A percentile compares a stretch with the other conserved stretches of the same genome.
These are phyloP conservation scores for Phytophthora brassicae DNA, from an alignment of 352 stramenopile species.

Conservation along the genomic window DNA sequence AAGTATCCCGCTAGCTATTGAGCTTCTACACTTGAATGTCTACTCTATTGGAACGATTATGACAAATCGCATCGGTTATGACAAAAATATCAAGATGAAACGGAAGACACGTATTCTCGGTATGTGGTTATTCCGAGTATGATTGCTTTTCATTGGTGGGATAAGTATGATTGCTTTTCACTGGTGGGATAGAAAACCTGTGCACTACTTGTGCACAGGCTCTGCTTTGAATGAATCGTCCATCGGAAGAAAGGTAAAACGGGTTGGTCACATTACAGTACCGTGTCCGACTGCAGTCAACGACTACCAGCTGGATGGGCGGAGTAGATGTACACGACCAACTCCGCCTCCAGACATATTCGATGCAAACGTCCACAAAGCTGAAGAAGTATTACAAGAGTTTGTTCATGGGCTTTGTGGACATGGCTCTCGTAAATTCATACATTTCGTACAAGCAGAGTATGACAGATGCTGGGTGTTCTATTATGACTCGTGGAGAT, in stretches of 20 bases:
- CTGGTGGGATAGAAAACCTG: background rate
- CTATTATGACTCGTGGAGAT: background rate
- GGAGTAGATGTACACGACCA: background rate
- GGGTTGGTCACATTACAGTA: background rate
- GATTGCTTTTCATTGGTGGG: no score
- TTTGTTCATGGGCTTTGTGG: background rate
- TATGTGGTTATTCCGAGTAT: background rate
- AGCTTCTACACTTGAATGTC: conserved; percentile 31
- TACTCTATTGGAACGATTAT: conserved; percentile 33
- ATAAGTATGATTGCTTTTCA: no score
- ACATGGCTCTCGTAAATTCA: background rate
- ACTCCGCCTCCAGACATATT: background rate
- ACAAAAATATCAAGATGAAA: conserved; percentile 1
- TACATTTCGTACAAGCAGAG: background rate
- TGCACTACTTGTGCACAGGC: background rate
- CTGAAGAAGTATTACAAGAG: background rate
- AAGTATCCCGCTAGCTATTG: conserved; percentile 6
- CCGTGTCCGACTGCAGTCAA: background rate
- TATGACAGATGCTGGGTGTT: rapidly evolving
- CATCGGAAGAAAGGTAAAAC: background rate
- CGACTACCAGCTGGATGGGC: background rate
- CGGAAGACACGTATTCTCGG: conserved; percentile 3
- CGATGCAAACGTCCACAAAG: background rate
- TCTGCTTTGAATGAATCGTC: background rate
- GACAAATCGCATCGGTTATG: conserved; percentile 11